Base-by-base conservation (phyloP, 2,329 filamentous ascomycete species). In the Zasmidium citrigriseum region DNA sequence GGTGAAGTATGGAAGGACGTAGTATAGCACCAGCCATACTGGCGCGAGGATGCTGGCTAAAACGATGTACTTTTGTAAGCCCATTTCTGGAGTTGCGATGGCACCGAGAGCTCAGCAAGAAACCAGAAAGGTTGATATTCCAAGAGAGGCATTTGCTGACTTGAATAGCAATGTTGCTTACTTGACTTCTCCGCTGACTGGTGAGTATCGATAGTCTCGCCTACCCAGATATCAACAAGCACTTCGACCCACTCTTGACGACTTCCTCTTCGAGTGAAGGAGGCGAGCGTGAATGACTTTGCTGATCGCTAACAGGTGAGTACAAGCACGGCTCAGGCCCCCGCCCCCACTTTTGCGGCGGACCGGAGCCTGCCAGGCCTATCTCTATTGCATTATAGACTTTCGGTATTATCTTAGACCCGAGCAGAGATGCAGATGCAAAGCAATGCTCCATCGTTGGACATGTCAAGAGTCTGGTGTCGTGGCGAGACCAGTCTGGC, bases 1-100 rank as follows among this genome's bases (percentile, higher is more conserved):
- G 1, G 63, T 62, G 25, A 67, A 60, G 46, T 67, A 67, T 2
- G 63, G 64, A 11, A 68, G 22, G 14, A 68, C 58, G 57, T 65
- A 61, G 34, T 62, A 65, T 10, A 58, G 34, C 2, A 59, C 20
- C 16, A 63, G 56, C 58, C 61, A 63, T 9, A 51, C 20, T 38
- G 61, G 58, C n/a, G 50, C 38, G 1, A 61, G 47, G 12, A 61
- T n/a, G n/a, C 23, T 38, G 7, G 58, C 58, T 11, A 63, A 27
- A 20, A 49, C 38, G 16, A 61, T n/a, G 49, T 61, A 61, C 46
- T 59, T 63, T 22, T 52, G 44, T 11, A 60, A 14, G 10, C 50
- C 52, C 52, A 61, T 62, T 2, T 3, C 48, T 34, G 21, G 22
- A 22, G 10, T 10, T 46, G n/a, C 29, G 29, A 10, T 38, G 29